Evolutionary conservation across 2,329 filamentous ascomycete species (phyloP), one percentile per base, ranked within the genome.

Genomic region (Orbilia ellipsospora): DNA sequence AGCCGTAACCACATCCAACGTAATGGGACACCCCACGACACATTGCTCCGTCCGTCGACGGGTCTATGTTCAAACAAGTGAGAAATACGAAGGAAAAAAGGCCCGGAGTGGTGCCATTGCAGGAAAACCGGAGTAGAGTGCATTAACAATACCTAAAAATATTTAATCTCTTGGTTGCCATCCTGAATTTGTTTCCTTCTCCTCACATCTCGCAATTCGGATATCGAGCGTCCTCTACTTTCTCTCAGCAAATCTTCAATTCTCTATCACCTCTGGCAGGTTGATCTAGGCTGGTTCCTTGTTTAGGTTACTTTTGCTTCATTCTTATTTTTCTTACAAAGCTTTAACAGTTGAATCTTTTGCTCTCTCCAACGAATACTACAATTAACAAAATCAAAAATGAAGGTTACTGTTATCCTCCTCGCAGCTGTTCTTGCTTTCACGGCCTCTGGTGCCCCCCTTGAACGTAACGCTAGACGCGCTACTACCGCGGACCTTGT

Each of bases 181-280:
- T 6, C 20, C 28, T 15, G 2, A 28, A 23, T 54, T 12, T 59
- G 57, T 57, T 74, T 56, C 42, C 23, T 63, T 42, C 42, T 55
- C 65, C 59, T 45, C 31, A 74, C 51, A 66, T 44, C 67, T 48
- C 44, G 13, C 44, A 5, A n/a, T 45, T 65, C 62, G 50, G 45
- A 66, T 55, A 74, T 48, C 45, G 57, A 42, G 45, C 26, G 60
- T 55, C 42, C 16, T 63, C 42, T 42, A 65, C 48, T 50, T 28
- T n/a, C 20, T 56, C 55, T 48, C 8, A 36, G 31, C 26, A 12
- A 57, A 50, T 50, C 18, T 61, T 55, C 64, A 57, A 31, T 55
- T 66, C 48, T 67, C 59, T 61, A 67, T 67, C 61, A 52, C 70
- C 70, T 74, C 70, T 74, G 70, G 70, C 59, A 74, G 70, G 70